Evolutionary conservation across 768 basidiomycete genomes (phyloP).

Genomic region (Amyloporia xantha): DNA sequence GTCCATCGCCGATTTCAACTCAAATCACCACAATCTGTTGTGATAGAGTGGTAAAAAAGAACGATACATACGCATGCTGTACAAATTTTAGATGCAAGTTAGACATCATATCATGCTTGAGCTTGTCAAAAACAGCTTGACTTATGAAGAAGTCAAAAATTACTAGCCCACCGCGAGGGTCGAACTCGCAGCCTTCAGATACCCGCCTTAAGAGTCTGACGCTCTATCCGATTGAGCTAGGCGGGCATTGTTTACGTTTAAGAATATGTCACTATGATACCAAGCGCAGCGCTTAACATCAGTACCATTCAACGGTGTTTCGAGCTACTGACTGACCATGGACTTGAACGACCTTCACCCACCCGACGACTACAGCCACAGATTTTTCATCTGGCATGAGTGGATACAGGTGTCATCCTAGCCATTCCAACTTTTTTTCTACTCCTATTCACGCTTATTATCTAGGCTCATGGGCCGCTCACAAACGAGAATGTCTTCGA

Average conservation of each 20-base stretch:
- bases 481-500: conserved; percentile 77
- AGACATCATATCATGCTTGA: too few species aligned
- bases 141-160: background rate
- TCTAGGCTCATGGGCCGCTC: conserved; percentile 70
- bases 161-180: conserved; percentile 56
- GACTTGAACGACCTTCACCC: conserved; percentile 65
- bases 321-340: too few species aligned
- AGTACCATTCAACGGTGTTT: too few species aligned
- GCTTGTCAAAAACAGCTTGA: too few species aligned
- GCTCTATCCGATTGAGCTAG: conserved; percentile 67
- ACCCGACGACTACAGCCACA: conserved; percentile 72
- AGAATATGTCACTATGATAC: too few species aligned
- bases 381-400: conserved; percentile 89
- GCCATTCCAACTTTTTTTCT: background rate
- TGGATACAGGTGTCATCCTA: conserved; percentile 61
- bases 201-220: conserved; percentile 48
- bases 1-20: too few species aligned
- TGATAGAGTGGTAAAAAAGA: too few species aligned
- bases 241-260: conserved; percentile 32
- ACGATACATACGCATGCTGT: too few species aligned
- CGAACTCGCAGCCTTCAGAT: conserved; percentile 64
- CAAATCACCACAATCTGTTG: too few species aligned
- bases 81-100: too few species aligned
- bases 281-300: too few species aligned
- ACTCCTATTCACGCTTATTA: conserved; percentile 3